Base-by-base conservation (phyloP, 345 rosid genomes). In the Gossypium herbaceum region DNA sequence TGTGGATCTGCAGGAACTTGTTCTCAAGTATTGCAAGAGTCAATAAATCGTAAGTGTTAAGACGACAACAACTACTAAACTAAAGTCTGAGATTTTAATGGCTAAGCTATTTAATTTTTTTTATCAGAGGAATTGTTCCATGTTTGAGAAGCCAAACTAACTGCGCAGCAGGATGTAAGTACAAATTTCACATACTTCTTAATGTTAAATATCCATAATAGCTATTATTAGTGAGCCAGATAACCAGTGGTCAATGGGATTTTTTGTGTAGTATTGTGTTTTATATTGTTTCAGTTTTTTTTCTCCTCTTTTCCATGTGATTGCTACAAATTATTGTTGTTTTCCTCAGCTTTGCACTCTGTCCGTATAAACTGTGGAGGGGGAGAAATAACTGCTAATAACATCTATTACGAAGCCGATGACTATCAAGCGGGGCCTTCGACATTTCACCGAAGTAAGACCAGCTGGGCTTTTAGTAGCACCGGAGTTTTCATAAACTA, bases 381-480 rank as follows among this genome's bases (percentile, higher is more conserved):
- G 17, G 58, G 64, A 39, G 75, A 75, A 11, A 52, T 25, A 61
- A 57, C 15, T 16, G 63, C 73, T 44, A 43, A 63, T 43, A 81
- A 13, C 13, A 75, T 44, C 47, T 50, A 62, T 1, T 85, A 82
- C 13, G 82, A 82, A 27, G 88, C 81, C 68, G 84, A 83, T 73
- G 41, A 17, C 41, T 16, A 59, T 8, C 73, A 58, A 41, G 82
- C 84, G 17, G 85, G 85, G 58, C 75, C 85, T 39, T 79, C 85
- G 73, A 66, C 63, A 54, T 84, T 74, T 17, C 1, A 61, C 7
- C 7, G 15, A 12, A 29, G 34, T 29, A 45, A 71, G 34, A 55
- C 34, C 89, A 87, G 75, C 22, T 88, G 91, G 91, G 89, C 81
- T 65, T 62, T 82, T 20, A 82, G 92, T 60, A 86, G 80, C 78